phyloP scores from a whole-genome alignment of 2,329 filamentous ascomycete species.

The Beauveria sp. region DNA sequence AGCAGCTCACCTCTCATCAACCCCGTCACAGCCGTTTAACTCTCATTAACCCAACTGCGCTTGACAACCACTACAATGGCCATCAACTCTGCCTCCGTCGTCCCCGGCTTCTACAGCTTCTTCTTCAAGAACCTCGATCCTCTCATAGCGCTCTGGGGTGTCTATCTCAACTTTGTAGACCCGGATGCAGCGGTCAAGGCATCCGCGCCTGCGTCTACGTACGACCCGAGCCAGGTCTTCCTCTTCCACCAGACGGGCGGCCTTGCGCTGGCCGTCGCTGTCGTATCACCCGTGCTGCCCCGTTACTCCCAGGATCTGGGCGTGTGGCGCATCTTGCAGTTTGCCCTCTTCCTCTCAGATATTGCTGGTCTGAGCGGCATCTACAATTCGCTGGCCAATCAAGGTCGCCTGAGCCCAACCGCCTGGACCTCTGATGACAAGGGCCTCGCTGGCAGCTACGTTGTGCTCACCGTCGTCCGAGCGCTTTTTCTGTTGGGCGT shows the following conservation, averaged over 20 bases:
- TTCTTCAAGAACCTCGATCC: conserved; percentile 19
- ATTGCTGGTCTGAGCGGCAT: conserved; percentile 16
- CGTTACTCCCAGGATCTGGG: conserved; percentile 15
- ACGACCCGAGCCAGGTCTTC: conserved; percentile 15
- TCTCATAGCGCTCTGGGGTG: conserved; percentile 16
- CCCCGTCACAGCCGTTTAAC: neutral
- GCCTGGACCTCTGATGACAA: conserved; percentile 15
- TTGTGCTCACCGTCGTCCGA: conserved; percentile 12
- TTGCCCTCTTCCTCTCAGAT: conserved; percentile 17
- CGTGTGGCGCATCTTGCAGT: conserved; percentile 17
- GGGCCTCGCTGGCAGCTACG: conserved; percentile 11
- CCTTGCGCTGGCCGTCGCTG: conserved; percentile 14
- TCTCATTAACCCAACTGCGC: neutral
- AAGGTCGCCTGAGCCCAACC: conserved; percentile 12
- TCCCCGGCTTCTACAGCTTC: conserved; percentile 14
- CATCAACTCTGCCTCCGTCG: conserved; percentile 3
- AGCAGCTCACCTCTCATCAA: neutral
- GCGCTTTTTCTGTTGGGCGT: conserved; percentile 14
- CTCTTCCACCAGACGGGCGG: conserved; percentile 18
- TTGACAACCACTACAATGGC: neutral
- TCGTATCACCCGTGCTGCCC: conserved; percentile 15
- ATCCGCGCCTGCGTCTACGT: conserved; percentile 11
- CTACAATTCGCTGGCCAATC: conserved; percentile 8
- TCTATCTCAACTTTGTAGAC: conserved; percentile 15
- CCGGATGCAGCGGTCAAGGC: conserved; percentile 12